These are phyloP conservation scores for Tylopilus intermedius DNA, from an alignment of 768 basidiomycete genomes.

Conservation along the genomic window DNA sequence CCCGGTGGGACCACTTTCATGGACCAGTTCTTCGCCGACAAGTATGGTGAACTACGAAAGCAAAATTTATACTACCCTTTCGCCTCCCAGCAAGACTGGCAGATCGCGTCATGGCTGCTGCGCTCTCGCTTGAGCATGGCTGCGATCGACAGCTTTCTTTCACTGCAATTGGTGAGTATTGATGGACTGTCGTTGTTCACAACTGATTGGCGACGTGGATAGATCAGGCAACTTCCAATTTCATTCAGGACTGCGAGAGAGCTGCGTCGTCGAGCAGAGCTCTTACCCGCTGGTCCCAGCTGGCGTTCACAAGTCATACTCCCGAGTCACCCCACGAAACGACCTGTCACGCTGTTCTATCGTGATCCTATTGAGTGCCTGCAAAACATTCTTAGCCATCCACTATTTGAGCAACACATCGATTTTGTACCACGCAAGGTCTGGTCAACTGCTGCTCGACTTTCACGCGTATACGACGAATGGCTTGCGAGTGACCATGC, in stretches of 20 bases:
- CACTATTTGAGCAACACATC: background rate
- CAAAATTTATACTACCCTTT: background rate
- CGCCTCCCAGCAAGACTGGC: background rate
- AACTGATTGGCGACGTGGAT: no score
- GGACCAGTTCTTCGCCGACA: no score
- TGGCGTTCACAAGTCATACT: no score
- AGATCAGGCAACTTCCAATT: no score
- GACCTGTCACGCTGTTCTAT: background rate
- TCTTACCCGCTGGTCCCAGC: no score
- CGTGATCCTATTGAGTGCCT: background rate
- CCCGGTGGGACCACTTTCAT: no score
- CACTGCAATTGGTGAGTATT: background rate
- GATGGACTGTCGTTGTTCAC: no score
- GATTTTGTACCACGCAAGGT: background rate
- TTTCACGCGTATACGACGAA: background rate
- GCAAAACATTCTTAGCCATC: background rate
- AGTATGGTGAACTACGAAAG: no score
- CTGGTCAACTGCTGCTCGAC: background rate
- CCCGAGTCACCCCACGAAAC: no score
- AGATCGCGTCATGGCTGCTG: background rate
- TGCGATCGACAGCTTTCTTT: background rate
- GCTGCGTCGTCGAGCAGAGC: no score
- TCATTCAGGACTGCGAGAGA: no score
- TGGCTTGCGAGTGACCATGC: background rate
- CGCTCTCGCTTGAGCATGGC: background rate